A percentile compares a stretch with the other conserved stretches of the same genome.
Evolutionary conservation across 805 yeast species (phyloP).

Genomic region (Metschnikowia shivogae): DNA sequence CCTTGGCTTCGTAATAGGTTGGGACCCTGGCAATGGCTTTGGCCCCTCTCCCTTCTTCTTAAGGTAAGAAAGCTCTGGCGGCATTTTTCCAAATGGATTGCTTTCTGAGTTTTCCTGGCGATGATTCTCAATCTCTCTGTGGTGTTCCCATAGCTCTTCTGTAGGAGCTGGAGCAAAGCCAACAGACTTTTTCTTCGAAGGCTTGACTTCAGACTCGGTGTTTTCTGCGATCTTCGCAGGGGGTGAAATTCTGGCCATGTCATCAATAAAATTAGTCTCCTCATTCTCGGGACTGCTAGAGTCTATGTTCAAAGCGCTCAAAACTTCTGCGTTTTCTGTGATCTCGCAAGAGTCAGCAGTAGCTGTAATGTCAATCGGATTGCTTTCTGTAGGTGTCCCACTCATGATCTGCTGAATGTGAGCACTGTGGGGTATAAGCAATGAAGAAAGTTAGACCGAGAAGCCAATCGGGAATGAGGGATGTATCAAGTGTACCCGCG

Average conservation of each 20-base stretch:
- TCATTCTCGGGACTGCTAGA: too few species aligned
- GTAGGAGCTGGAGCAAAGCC: constrained; percentile 38
- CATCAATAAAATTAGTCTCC: too few species aligned
- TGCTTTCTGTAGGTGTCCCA: neutral
- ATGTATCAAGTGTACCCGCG: neutral
- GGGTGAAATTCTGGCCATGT: too few species aligned
- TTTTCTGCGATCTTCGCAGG: too few species aligned
- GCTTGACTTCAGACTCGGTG: neutral
- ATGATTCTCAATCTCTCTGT: constrained; percentile 23
- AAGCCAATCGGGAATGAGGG: neutral
- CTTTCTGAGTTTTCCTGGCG: constrained; percentile 25
- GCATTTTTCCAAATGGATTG: constrained; percentile 37
- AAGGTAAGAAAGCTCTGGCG: constrained; percentile 39
- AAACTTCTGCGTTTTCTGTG: neutral
- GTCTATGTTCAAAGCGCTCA: neutral
- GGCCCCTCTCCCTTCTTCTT: constrained; percentile 25
- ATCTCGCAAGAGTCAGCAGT: neutral
- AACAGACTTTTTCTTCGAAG: constrained; percentile 17
- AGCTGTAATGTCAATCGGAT: neutral
- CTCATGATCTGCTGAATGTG: neutral
- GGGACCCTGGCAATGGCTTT: constrained; percentile 21
- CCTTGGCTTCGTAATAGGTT: constrained; percentile 8
- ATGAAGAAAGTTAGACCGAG: neutral
- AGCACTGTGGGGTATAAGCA: neutral
- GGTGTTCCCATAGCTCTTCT: constrained; percentile 35